Conservation (phyloP, 768 basidiomycete genomes). For the Phaffia tasmanica region DNA sequence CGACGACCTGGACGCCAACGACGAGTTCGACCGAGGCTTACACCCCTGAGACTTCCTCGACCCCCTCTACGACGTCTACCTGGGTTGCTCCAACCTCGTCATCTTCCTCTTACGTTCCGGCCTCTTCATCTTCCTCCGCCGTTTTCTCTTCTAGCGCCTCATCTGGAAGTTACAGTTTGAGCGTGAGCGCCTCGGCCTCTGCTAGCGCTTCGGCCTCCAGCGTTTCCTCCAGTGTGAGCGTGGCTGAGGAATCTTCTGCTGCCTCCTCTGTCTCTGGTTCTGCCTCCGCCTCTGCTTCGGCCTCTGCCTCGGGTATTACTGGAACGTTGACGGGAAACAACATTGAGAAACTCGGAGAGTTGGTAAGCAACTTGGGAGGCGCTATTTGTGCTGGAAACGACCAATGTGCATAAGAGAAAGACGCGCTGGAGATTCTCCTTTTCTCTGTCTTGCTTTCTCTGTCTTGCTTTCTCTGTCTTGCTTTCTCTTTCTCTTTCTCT, state of each 20-base stretch:
- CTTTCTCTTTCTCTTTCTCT: constrained; percentile 4
- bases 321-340: constrained; percentile 8
- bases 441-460: background rate
- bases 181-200: background rate
- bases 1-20: constrained; percentile 12
- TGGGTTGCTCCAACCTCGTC: background rate
- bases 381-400: constrained; percentile 22
- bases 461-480: background rate
- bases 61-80: background rate
- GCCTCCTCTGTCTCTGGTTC: background rate
- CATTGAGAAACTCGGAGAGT: constrained; percentile 19
- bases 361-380: constrained; percentile 13
- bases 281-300: background rate
- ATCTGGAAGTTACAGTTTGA: background rate
- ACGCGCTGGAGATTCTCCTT: background rate
- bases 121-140: constrained; percentile 2
- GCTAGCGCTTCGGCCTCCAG: constrained; percentile 2
- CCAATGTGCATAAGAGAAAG: constrained; percentile 5
- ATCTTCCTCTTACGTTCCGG: background rate
- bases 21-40: constrained; percentile 11
- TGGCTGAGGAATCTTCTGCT: background rate
- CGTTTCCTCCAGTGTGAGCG: background rate
- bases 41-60: background rate
- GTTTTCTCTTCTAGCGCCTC: background rate
- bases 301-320: background rate